phyloP scores from a whole-genome alignment of 2,329 filamentous ascomycete genomes.

The Sclerotinia sclerotiorum region DNA sequence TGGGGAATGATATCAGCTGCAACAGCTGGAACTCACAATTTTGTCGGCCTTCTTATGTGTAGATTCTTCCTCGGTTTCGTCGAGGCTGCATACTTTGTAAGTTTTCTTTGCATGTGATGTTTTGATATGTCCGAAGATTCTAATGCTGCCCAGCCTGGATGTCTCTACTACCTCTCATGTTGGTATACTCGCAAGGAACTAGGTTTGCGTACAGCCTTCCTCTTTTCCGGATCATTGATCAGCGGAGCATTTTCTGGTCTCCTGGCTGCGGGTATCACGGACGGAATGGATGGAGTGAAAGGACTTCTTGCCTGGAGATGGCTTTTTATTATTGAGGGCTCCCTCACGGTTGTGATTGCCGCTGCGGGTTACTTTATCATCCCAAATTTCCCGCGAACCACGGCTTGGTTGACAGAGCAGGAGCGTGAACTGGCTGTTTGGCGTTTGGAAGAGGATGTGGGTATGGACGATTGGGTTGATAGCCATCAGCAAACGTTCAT shows the following conservation, averaged over 20 bases:
- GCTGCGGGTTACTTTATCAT: constrained; percentile 56
- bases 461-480: constrained; percentile 36
- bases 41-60: constrained; percentile 47
- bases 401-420: constrained; percentile 55
- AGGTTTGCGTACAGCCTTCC: constrained; percentile 61
- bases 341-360: constrained; percentile 62
- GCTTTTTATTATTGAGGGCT: constrained; percentile 71
- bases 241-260: constrained; percentile 71
- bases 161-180: constrained; percentile 60
- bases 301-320: constrained; percentile 64
- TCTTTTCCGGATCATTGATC: constrained; percentile 68
- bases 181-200: constrained; percentile 73
- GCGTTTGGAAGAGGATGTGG: constrained; percentile 62
- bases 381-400: constrained; percentile 66
- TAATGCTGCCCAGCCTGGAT: constrained; percentile 48
- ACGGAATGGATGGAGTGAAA: constrained; percentile 58
- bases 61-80: constrained; percentile 54
- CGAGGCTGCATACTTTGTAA: constrained; percentile 56
- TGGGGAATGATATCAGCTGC: constrained; percentile 52
- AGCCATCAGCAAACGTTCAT: constrained; percentile 23
- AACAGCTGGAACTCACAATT: constrained; percentile 50
- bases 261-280: constrained; percentile 63
- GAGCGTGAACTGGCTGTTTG: constrained; percentile 58
- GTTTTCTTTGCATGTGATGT: not conserved
- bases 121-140: not conserved